Base-by-base conservation (phyloP, 805 yeast species). In the Nakazawaea sp. region DNA sequence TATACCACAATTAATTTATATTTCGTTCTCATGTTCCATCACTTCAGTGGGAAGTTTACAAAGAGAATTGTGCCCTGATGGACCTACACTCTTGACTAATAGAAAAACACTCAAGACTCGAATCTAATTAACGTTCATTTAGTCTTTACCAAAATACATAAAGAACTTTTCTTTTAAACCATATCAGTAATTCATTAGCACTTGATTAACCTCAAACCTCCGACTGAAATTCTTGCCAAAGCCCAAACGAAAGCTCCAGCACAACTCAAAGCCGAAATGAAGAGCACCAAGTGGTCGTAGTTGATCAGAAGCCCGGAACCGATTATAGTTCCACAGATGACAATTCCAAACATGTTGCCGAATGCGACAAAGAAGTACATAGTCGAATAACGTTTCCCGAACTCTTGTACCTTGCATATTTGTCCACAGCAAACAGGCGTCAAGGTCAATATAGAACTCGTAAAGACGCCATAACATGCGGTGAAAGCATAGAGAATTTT, bases 321-420 rank as follows among this genome's bases (percentile, higher is more conserved):
- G 33, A 72, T 64, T 28, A 72, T 56, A 2, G 67, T 64, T 44
- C 78, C 75, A 10, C 70, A 62, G 15, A 69, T 58, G 6, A 79
- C 77, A 15, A 73, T 55, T 5, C 66, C 59, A n/a, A 69, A 61
- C 12, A 75, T 53, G 27, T 64, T 59, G 13, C 68, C 59, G 32
- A 75, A 53, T 35, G 85, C 70, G 10, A 74, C 76, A 47, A 76
- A 55, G 33, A 75, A 75, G 52, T 78, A 80, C 43, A 78, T 69
- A 12, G 85, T 67, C 0, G 88, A 88, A 45, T 75, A 82, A 16
- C 81, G 58, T 43, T 73, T 76, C 15, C 89, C 89, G 51, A 80
- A 81, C 38, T 77, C 72, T 40, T 66, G 62, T 0, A 76, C 75
- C 9, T 67, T 68, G 9, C 79, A 70, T 16, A 80, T 70, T 35